These are phyloP conservation scores for Wickerhamomyces bovis DNA, from an alignment of 805 yeast genomes.

Conservation along the genomic window DNA sequence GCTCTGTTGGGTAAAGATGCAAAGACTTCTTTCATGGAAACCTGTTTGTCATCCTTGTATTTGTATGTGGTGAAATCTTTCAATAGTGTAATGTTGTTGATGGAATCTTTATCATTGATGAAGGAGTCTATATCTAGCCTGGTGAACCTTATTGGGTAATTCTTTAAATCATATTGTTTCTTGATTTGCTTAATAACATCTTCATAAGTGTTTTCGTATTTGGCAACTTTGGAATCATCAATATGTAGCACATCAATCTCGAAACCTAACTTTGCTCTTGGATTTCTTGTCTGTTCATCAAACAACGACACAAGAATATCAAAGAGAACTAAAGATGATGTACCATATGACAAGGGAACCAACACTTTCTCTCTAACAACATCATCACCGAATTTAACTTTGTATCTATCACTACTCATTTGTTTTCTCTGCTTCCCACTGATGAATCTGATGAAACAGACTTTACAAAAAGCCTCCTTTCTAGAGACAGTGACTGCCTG, in stretches of 20 bases:
- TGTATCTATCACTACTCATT: slow-evolving; percentile 63
- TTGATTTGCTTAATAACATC: slow-evolving; percentile 12
- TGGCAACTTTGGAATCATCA: slow-evolving; percentile 30
- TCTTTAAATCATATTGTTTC: slow-evolving; percentile 14
- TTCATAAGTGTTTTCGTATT: slow-evolving; percentile 11
- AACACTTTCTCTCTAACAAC: slow-evolving; percentile 41
- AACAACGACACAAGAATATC: slow-evolving; percentile 60
- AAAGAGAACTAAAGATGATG: slow-evolving; percentile 58
- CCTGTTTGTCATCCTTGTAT: slow-evolving; percentile 8
- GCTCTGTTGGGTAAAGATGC: slow-evolving; percentile 45
- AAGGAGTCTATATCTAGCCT: slow-evolving; percentile 38
- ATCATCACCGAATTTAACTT: slow-evolving; percentile 55
- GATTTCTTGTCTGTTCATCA: slow-evolving; percentile 54
- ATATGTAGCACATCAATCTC: slow-evolving; percentile 46
- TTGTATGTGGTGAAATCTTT: slow-evolving; percentile 17
- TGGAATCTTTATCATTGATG: slow-evolving; percentile 24
- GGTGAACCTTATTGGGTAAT: slow-evolving; percentile 33
- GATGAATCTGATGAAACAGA: slow-evolving; percentile 68
- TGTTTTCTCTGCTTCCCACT: slow-evolving; percentile 76
- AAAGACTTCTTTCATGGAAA: slow-evolving; percentile 30
- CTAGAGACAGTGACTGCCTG: slow-evolving; percentile 44
- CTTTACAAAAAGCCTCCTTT: slow-evolving; percentile 57
- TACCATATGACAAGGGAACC: slow-evolving; percentile 61
- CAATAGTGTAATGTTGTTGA: slow-evolving; percentile 28
- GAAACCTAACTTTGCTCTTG: slow-evolving; percentile 67